Evolutionary conservation across 2,329 filamentous ascomycete genomes (phyloP).

Genomic region (Lojkania enalia): DNA sequence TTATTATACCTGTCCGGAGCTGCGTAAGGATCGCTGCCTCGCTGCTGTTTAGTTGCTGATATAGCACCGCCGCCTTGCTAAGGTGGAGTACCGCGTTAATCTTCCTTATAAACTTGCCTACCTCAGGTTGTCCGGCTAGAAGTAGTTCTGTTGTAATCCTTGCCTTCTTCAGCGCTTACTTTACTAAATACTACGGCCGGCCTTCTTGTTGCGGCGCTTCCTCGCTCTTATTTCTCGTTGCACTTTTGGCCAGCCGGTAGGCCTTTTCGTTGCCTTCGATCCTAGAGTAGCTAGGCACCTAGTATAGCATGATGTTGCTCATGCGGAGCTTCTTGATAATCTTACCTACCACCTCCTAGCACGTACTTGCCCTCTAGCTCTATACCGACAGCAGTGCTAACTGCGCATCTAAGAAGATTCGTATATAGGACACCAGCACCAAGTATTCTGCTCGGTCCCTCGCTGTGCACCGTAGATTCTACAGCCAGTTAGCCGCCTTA

Average conservation of each 20-base stretch:
- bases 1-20: constrained; percentile 16
- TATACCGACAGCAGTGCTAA: constrained; percentile 3
- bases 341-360: constrained; percentile 2
- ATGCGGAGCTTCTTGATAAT: constrained; percentile 10
- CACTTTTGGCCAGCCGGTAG: constrained; percentile 16
- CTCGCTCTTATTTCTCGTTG: constrained; percentile 15
- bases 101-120: constrained; percentile 20
- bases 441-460: background rate
- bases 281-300: constrained; percentile 15
- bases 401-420: constrained; percentile 7
- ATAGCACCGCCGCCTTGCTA: constrained; percentile 19
- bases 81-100: constrained; percentile 21
- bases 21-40: constrained; percentile 22
- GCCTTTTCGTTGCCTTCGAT: constrained; percentile 19
- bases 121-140: constrained; percentile 3
- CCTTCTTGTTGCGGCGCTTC: constrained; percentile 14
- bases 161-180: constrained; percentile 11
- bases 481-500: constrained; percentile 1
- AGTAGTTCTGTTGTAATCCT: constrained; percentile 5
- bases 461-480: constrained; percentile 3
- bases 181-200: constrained; percentile 13
- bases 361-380: constrained; percentile 5
- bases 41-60: too few relatives aligned
- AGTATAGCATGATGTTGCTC: constrained; percentile 22
- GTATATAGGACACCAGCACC: constrained; percentile 5